Percentiles rank a stretch among this genome's conserved stretches.
phyloP scores from a whole-genome alignment of 192 early-diverging fungal genomes.

The Coemansia sp. region DNA sequence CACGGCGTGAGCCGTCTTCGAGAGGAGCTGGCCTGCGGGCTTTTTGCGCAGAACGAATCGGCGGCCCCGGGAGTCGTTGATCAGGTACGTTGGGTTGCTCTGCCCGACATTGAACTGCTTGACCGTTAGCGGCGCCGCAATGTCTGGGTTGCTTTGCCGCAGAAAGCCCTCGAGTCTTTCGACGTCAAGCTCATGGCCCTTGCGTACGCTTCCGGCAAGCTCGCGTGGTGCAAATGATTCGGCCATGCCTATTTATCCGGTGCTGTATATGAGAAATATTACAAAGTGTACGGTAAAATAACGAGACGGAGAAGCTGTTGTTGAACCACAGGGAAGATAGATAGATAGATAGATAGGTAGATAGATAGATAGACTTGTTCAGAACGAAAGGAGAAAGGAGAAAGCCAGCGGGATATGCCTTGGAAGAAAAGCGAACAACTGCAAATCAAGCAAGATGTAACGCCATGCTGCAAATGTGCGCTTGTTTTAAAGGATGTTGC shows the following conservation, averaged over 20 bases:
- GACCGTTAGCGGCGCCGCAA: constrained; percentile 65
- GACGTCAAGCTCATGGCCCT: constrained; percentile 63
- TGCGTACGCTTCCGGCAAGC: constrained; percentile 37
- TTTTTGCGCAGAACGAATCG: constrained; percentile 89
- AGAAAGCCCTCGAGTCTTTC: constrained; percentile 64
- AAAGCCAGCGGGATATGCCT: neutral
- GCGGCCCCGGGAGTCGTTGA: constrained; percentile 67
- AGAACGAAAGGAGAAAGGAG: neutral
- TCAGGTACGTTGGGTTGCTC: constrained; percentile 91
- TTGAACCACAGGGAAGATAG: too few relatives aligned
- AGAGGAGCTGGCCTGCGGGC: constrained; percentile 82
- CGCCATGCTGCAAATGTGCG: too few relatives aligned
- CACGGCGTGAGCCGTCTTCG: constrained; percentile 86
- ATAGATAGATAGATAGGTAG: too few relatives aligned
- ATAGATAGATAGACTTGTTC: too few relatives aligned
- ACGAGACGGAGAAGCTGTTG: too few relatives aligned
- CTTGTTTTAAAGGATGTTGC: too few relatives aligned
- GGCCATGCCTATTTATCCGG: neutral
- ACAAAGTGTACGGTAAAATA: neutral
- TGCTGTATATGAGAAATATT: neutral
- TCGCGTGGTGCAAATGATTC: constrained; percentile 6
- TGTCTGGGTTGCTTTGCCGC: constrained; percentile 45
- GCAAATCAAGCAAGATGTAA: too few relatives aligned
- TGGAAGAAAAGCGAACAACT: neutral
- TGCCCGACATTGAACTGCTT: constrained; percentile 91